Conservation (phyloP, 2,329 filamentous ascomycete species). For the Zasmidium angulare region DNA sequence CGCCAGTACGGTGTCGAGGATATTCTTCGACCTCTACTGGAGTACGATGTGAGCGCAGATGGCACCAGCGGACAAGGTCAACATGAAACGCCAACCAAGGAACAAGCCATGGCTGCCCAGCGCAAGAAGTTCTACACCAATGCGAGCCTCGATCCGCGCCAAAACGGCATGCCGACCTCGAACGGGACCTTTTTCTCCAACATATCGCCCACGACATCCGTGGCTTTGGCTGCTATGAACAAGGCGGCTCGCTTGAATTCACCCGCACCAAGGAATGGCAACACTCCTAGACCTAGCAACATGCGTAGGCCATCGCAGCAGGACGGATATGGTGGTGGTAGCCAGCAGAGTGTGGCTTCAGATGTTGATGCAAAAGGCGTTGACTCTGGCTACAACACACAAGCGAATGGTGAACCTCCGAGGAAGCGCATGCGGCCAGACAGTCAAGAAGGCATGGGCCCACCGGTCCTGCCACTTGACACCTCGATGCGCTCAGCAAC, state of each 20-base stretch:
- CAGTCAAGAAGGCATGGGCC: slow-evolving; percentile 34
- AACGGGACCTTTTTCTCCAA: slow-evolving; percentile 95
- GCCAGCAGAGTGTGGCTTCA: slow-evolving; percentile 70
- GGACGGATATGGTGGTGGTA: slow-evolving; percentile 67
- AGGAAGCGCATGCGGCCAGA: slow-evolving; percentile 68
- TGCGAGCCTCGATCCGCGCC: slow-evolving; percentile 62
- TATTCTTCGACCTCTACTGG: slow-evolving; percentile 69
- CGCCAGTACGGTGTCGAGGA: slow-evolving; percentile 76
- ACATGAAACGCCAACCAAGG: slow-evolving; percentile 94
- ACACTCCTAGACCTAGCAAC: slow-evolving; percentile 63
- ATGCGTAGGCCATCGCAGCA: slow-evolving; percentile 72
- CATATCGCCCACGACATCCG: slow-evolving; percentile 89
- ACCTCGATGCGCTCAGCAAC: slow-evolving; percentile 62
- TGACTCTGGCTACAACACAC: slow-evolving; percentile 70
- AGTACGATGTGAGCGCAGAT: slow-evolving; percentile 77
- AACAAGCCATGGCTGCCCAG: slow-evolving; percentile 93
- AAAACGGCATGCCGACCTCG: slow-evolving; percentile 39
- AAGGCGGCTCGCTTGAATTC: slow-evolving; percentile 88
- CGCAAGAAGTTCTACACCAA: slow-evolving; percentile 86
- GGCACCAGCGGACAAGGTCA: slow-evolving; percentile 69
- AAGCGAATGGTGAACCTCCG: slow-evolving; percentile 66
- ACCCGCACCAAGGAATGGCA: slow-evolving; percentile 65
- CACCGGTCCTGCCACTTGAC: slow-evolving; percentile 44
- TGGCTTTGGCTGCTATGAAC: slow-evolving; percentile 92
- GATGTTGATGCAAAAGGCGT: slow-evolving; percentile 43